These are phyloP conservation scores for Trametes hirsuta DNA, from an alignment of 1,284 basidiomycete genomes.

Conservation along the genomic window DNA sequence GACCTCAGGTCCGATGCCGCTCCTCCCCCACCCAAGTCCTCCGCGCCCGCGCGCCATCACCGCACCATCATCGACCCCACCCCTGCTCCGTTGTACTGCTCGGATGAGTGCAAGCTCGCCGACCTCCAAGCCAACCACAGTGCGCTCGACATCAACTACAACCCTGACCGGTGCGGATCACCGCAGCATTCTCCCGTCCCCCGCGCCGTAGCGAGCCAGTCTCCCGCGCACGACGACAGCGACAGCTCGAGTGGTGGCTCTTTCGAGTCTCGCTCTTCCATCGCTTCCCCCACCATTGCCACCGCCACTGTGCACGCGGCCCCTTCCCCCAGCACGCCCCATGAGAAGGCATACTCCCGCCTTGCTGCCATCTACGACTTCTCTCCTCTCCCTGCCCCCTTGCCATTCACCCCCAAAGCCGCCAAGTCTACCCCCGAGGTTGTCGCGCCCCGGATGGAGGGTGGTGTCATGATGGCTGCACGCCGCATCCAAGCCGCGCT, in stretches of 20 bases:
- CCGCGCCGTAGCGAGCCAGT: conserved; percentile 37
- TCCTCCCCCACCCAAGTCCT: conserved; percentile 13
- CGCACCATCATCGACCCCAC: conserved; percentile 75
- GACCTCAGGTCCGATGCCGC: conserved; percentile 31
- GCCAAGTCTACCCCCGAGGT: conserved; percentile 34
- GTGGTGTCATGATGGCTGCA: conserved; percentile 72
- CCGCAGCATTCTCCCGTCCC: conserved; percentile 44
- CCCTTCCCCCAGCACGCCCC: conserved; percentile 34
- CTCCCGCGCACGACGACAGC: conserved; percentile 41
- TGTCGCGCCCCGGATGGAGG: conserved; percentile 40
- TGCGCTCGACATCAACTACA: conserved; percentile 48
- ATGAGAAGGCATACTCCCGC: conserved; percentile 44
- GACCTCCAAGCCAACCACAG: conserved; percentile 52
- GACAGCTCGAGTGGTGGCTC: conserved; percentile 44
- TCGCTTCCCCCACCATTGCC: conserved; percentile 34
- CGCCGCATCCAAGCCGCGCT: conserved; percentile 55
- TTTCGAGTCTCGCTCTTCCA: conserved; percentile 40
- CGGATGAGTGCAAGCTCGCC: conserved; percentile 66
- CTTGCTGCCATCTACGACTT: conserved; percentile 59
- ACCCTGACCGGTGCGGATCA: conserved; percentile 44
- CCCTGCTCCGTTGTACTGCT: conserved; percentile 78
- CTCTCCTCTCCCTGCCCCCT: conserved; percentile 54
- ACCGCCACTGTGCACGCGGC: conserved; percentile 29
- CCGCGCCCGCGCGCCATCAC: conserved; percentile 40
- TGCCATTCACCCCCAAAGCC: conserved; percentile 40